These are phyloP conservation scores for Fusarium sp. DNA, from an alignment of 2,329 filamentous ascomycete genomes.

Conservation along the genomic window DNA sequence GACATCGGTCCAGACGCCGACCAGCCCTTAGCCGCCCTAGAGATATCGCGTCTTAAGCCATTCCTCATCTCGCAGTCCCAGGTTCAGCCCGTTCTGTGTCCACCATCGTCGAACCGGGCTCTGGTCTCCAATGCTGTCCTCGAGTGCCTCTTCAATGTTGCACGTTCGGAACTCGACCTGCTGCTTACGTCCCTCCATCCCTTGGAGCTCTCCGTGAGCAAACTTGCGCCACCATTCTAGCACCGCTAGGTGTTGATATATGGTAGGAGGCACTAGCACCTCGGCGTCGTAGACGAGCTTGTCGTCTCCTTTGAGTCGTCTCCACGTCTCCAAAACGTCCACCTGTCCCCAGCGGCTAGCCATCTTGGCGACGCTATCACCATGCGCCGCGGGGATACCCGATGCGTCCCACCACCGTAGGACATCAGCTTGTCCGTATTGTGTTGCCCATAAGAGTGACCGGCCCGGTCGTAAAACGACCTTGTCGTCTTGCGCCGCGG, in stretches of 20 bases:
- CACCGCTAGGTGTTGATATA: slow-evolving; percentile 85
- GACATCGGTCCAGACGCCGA: background rate
- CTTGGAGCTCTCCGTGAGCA: slow-evolving; percentile 66
- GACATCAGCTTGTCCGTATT: slow-evolving; percentile 81
- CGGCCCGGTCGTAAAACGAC: slow-evolving; percentile 83
- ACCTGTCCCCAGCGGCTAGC: slow-evolving; percentile 89
- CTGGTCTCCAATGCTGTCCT: slow-evolving; percentile 84
- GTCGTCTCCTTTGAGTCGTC: slow-evolving; percentile 73
- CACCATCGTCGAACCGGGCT: slow-evolving; percentile 86
- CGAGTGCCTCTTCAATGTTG: slow-evolving; percentile 93
- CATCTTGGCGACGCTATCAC: slow-evolving; percentile 85
- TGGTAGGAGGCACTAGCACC: slow-evolving; percentile 87
- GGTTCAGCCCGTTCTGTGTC: slow-evolving; percentile 84
- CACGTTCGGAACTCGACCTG: slow-evolving; percentile 94
- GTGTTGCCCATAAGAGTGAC: slow-evolving; percentile 84
- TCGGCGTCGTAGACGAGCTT: slow-evolving; percentile 83
- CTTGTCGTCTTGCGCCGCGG: slow-evolving; percentile 68
- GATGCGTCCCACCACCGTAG: slow-evolving; percentile 91
- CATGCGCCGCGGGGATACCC: slow-evolving; percentile 81
- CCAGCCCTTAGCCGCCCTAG: slow-evolving; percentile 48
- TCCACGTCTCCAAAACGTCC: slow-evolving; percentile 86
- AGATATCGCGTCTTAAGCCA: slow-evolving; percentile 88
- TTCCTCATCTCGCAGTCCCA: slow-evolving; percentile 85
- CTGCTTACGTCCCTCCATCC: slow-evolving; percentile 68
- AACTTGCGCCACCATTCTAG: slow-evolving; percentile 93